These are phyloP conservation scores for Blastosporella zonata DNA, from an alignment of 1,284 basidiomycete genomes.

Conservation along the genomic window DNA sequence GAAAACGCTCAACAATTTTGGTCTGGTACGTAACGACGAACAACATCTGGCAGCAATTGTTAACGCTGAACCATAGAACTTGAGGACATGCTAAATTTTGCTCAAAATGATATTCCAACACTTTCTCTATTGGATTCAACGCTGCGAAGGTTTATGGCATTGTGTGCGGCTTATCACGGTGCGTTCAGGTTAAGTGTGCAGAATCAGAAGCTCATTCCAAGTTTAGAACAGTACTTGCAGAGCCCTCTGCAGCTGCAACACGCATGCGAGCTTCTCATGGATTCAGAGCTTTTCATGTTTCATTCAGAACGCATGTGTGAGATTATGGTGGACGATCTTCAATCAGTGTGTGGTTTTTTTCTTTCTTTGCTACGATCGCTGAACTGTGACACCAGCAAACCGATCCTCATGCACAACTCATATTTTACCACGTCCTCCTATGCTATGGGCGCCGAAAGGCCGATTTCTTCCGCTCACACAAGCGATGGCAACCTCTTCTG, in stretches of 20 bases:
- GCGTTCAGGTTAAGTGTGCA: conserved; percentile 26
- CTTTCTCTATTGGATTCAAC: conserved; percentile 77
- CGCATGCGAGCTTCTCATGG: conserved; percentile 71
- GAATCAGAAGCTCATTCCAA: background rate
- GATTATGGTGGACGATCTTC: conserved; percentile 66
- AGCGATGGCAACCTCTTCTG: conserved; percentile 80
- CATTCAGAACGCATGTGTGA: conserved; percentile 90
- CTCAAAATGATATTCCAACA: conserved; percentile 56
- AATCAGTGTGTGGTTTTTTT: conserved; percentile 43
- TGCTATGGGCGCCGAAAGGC: conserved; percentile 70
- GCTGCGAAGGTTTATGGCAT: conserved; percentile 69
- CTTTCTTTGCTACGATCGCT: conserved; percentile 2
- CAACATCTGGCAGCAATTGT: background rate
- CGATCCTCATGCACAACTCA: conserved; percentile 83
- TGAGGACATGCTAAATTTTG: conserved; percentile 74
- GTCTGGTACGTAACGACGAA: conserved; percentile 65
- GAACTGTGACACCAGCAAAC: conserved; percentile 54
- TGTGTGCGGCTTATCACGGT: conserved; percentile 87
- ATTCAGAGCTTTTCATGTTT: conserved; percentile 82
- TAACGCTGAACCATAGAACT: conserved; percentile 53
- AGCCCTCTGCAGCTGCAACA: conserved; percentile 79
- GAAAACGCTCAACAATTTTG: conserved; percentile 82
- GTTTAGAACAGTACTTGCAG: conserved; percentile 76
- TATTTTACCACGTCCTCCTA: conserved; percentile 78
- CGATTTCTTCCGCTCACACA: conserved; percentile 72